Conservation (phyloP, 179 eudicot species). For the Nepenthes alata region DNA sequence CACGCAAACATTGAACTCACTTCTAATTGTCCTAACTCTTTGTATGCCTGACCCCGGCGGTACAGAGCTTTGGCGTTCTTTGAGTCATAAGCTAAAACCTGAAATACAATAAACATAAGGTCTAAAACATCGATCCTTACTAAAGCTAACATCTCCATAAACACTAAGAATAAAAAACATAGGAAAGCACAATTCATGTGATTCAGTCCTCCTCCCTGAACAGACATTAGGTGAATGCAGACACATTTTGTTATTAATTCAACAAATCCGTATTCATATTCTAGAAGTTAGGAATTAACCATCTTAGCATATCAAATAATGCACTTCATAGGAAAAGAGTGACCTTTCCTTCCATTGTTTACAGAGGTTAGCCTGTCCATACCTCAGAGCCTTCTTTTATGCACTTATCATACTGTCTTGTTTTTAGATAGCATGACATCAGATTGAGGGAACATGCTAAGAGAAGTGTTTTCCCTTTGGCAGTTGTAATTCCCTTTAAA, state of each 20-base stretch:
- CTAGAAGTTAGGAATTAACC: not conserved
- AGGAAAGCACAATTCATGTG: not conserved
- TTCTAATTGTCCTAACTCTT: constrained; percentile 48
- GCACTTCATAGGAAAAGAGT: not conserved
- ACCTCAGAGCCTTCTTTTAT: constrained; percentile 90
- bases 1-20: not conserved
- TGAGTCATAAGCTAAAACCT: constrained; percentile 67
- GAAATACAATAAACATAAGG: constrained; percentile 7
- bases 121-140: too few species aligned
- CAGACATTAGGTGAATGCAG: too few species aligned
- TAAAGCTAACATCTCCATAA: not conserved
- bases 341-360: not conserved
- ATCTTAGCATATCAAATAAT: not conserved
- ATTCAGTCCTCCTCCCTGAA: too few species aligned
- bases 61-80: constrained; percentile 86
- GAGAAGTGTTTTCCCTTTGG: constrained; percentile 43
- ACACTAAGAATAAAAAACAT: not conserved
- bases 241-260: too few species aligned
- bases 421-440: constrained; percentile 95
- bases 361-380: constrained; percentile 11
- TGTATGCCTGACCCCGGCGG: constrained; percentile 95
- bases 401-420: constrained; percentile 67
- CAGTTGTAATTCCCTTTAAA: constrained; percentile 47
- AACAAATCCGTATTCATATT: not conserved
- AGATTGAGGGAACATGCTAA: constrained; percentile 88